Evolutionary conservation across 1,139 yeast genomes (phyloP), one percentile per base, ranked within the genome.

Genomic region (Suhomyces wounanorum): DNA sequence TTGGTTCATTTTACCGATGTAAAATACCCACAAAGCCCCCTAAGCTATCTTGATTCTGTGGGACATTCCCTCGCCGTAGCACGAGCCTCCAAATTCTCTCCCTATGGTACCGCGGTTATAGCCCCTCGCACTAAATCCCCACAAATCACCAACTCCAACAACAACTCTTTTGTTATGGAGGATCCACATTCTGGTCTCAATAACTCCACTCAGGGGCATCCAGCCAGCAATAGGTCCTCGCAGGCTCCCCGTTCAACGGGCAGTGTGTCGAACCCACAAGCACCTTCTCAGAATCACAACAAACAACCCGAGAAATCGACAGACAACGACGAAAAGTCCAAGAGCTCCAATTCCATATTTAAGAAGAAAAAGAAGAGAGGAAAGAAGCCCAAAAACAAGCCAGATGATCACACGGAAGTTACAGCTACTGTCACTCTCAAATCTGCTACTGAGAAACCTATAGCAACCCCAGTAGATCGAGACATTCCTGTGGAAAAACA

Each of bases 281-380:
- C 13, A 23, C 8, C 39, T 3, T 18, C 39, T 36, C 25, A 18
- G 36, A n/a, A 16, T 28, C 33, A 31, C 26, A 11, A 31, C 40
- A 38, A 38, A 17, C 33, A 18, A 11, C 30, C 30, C 8, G 41
- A 35, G n/a, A 25, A 8, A 28, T 31, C 16, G 13, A 16, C 37
- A 6, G 45, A n/a, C 3, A 28, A 40, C 17, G 30, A 26, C 26
- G 38, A 33, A 33, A 16, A 16, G 40, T 13, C 30, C 35, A 40
- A 30, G 18, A 6, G 16, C 25, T 2, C 44, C 36, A 30, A 17
- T 13, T 8, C 17, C 26, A 13, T 11, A 16, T 33, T 39, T 21
- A 42, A 47, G 45, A 50, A 44, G 48, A 50, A 50, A 31, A 50
- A 47, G 41, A 49, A 48, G 14, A 44, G 45, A 23, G 36, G 31